Conservation (phyloP, 768 basidiomycete species). For the Hypholoma sublateritium region DNA sequence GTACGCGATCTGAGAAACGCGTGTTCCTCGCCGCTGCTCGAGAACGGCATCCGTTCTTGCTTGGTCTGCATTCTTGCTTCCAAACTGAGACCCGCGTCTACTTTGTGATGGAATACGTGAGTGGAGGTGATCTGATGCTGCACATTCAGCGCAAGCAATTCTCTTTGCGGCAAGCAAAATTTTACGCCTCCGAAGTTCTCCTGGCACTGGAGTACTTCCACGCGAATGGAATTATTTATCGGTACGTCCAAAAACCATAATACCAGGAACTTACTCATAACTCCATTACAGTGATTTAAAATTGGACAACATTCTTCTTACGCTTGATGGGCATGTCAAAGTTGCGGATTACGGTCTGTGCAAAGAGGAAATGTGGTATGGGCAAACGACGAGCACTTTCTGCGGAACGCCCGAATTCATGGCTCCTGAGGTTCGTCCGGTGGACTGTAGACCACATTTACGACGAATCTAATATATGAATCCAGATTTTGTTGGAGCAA, state of each 20-base stretch:
- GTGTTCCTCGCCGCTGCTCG: conserved; percentile 97
- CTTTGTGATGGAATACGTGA: conserved; percentile 99
- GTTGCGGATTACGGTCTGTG: conserved; percentile 99
- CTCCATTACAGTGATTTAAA: conserved; percentile 77
- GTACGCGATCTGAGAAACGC: conserved; percentile 98
- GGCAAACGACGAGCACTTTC: conserved; percentile 95
- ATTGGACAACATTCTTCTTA: conserved; percentile 95
- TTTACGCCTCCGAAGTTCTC: conserved; percentile 96
- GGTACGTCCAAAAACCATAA: conserved; percentile 40
- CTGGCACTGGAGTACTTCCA: conserved; percentile 98
- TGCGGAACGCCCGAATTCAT: conserved; percentile 99
- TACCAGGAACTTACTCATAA: conserved; percentile 1
- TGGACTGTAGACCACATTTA: no score
- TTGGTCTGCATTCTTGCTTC: conserved; percentile 98
- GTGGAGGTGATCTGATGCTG: conserved; percentile 98
- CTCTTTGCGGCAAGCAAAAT: conserved; percentile 97
- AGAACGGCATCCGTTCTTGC: conserved; percentile 95
- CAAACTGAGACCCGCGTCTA: conserved; percentile 99
- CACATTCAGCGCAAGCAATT: conserved; percentile 99
- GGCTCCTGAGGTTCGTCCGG: conserved; percentile 85
- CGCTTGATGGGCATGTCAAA: conserved; percentile 96
- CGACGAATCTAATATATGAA: not conserved
- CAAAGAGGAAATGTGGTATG: conserved; percentile 99
- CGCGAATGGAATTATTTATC: conserved; percentile 97
- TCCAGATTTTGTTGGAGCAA: conserved; percentile 96